Evolutionary conservation across 1,284 basidiomycete genomes (phyloP).

Genomic region (Ceratobasidium sp.): DNA sequence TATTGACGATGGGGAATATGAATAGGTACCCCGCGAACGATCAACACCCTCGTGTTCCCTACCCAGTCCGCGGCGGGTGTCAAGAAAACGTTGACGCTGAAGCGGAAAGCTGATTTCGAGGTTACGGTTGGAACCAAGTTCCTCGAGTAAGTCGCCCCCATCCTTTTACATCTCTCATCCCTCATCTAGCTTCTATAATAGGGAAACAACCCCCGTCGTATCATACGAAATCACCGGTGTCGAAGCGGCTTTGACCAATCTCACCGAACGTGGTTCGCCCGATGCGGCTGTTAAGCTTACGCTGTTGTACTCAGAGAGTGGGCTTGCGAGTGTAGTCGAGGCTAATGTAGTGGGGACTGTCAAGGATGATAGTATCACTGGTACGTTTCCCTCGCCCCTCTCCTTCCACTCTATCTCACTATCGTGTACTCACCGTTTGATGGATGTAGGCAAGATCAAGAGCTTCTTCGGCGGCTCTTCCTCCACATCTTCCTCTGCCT

Average conservation of each 20-base stretch:
- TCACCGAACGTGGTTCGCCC: constrained; percentile 78
- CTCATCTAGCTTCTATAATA: not conserved
- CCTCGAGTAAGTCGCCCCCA: constrained; percentile 50
- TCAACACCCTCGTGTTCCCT: constrained; percentile 82
- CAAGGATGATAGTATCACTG: constrained; percentile 81
- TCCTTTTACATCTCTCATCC: not conserved
- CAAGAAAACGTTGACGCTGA: constrained; percentile 88
- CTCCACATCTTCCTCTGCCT: not conserved
- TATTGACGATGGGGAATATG: too few species aligned
- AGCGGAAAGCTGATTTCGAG: constrained; percentile 82
- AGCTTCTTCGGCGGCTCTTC: constrained; percentile 78
- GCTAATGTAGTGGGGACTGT: constrained; percentile 81
- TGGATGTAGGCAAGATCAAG: constrained; percentile 83
- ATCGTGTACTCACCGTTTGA: too few species aligned
- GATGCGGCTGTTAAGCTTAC: constrained; percentile 83
- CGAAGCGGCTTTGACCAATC: constrained; percentile 76
- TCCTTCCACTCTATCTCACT: too few species aligned
- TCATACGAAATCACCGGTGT: constrained; percentile 80
- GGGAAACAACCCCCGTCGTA: not conserved
- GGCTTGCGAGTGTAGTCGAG: constrained; percentile 83
- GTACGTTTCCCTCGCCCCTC: constrained; percentile 61
- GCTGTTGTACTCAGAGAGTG: constrained; percentile 84
- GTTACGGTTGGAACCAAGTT: constrained; percentile 80
- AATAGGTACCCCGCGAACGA: constrained; percentile 69
- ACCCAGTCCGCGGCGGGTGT: constrained; percentile 78